phyloP scores from a whole-genome alignment of 1,284 basidiomycete species.

The Boletus mariae region DNA sequence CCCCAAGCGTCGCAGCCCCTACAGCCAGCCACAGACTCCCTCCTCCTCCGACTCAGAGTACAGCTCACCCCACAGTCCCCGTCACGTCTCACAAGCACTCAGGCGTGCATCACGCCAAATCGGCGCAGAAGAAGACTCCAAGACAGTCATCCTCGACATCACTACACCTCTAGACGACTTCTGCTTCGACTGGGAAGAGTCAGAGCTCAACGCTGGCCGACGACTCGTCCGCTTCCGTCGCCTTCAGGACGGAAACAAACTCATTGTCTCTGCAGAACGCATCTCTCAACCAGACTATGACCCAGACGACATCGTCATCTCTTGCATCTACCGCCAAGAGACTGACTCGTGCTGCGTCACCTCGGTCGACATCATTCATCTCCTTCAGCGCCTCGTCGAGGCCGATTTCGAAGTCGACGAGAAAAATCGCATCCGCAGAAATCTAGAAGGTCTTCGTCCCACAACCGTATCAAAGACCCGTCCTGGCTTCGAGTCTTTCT shows the following conservation, averaged over 20 bases:
- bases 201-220: conserved; percentile 57
- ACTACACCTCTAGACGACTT: conserved; percentile 52
- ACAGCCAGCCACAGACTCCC: conserved; percentile 31
- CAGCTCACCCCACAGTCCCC: conserved; percentile 15
- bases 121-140: conserved; percentile 33
- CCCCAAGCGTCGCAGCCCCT: conserved; percentile 29
- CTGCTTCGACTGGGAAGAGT: conserved; percentile 51
- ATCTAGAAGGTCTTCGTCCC: conserved; percentile 89
- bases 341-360: conserved; percentile 83
- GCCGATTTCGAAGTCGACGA: conserved; percentile 88
- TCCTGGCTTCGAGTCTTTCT: conserved; percentile 77
- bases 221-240: conserved; percentile 71
- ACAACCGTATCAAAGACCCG: conserved; percentile 89
- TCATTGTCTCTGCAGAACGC: conserved; percentile 62
- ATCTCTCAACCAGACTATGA: conserved; percentile 59
- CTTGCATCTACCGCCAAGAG: conserved; percentile 87
- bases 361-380: conserved; percentile 91
- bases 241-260: conserved; percentile 54
- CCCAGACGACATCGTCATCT: conserved; percentile 62
- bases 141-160: conserved; percentile 55
- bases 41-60: conserved; percentile 31
- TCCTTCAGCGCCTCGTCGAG: conserved; percentile 85
- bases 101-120: conserved; percentile 26
- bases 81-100: conserved; percentile 11
- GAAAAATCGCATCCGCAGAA: conserved; percentile 93